Base-by-base conservation (phyloP, 225 moss, liverwort and hornwort species). In the Polytrichum formosum region DNA sequence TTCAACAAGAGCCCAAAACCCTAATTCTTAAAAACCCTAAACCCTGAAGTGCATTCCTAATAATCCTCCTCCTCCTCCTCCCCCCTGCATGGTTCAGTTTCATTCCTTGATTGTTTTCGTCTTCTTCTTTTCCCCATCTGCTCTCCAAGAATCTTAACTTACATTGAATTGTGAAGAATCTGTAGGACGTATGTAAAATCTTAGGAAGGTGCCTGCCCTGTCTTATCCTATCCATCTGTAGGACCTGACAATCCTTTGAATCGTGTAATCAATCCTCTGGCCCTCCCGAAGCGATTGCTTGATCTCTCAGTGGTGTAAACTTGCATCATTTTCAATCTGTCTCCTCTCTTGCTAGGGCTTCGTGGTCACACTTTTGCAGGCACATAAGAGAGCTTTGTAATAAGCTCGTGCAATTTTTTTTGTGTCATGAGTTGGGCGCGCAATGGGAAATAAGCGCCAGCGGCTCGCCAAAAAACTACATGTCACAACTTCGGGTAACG, bases 371-470 rank as follows among this genome's bases (percentile, higher is more conserved):
- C 37, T 37, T 37, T 37, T 37, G 37, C 37, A 37, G 9, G 9
- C 37, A 16, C 13, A 46, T 16, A 46, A 46, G 46, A 13, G 46
- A 37, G 37, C 37, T 46, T 13, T 58, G 58, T 23, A 21, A 9
- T 6, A 58, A 58, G 58, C 58, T 58, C 9, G 58, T 20, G 9
- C 21, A 20, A 8, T 23, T 23, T 58, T 58, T 56, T 23, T 58
- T 58, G 58, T 58, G 58, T 66, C 63, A 70, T 68, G 69, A 16
- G 33, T 74, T 77, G 53, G 68, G 67, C 26, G 65, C 63, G 31
- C 63, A 17, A 87, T 87, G 87, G 87, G 79, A 63, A 87, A 87
- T 73, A 87, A 87, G 74, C 80, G 87, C 63, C 87, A 87, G 72
- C 75, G 88, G 22, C 78, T 82, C 5, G 88, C 88, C 66, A 82